A percentile compares a stretch with the other conserved stretches of the same genome.
These are phyloP conservation scores for Fistulina hepatica DNA, from an alignment of 1,284 basidiomycete species.

Conservation along the genomic window DNA sequence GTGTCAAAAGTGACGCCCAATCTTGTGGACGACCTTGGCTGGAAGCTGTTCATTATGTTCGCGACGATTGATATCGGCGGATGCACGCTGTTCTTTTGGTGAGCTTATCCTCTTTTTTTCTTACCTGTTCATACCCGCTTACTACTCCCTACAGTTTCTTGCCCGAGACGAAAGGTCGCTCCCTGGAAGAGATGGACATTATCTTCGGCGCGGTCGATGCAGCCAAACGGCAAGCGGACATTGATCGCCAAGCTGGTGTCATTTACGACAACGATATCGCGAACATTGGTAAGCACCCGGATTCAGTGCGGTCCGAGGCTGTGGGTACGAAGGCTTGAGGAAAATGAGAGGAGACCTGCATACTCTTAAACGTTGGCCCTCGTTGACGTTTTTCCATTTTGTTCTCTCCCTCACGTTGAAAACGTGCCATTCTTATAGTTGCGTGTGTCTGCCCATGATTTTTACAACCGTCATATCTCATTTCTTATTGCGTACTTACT, in stretches of 20 bases:
- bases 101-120: constrained; percentile 22
- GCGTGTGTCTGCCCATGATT: too few species aligned
- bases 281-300: too few species aligned
- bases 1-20: constrained; percentile 50
- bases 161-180: constrained; percentile 56
- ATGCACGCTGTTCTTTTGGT: constrained; percentile 37
- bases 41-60: constrained; percentile 50
- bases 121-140: constrained; percentile 22
- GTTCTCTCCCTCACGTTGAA: too few species aligned
- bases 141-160: constrained; percentile 32
- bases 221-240: constrained; percentile 39
- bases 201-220: constrained; percentile 49
- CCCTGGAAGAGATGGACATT: constrained; percentile 59
- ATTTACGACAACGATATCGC: constrained; percentile 11
- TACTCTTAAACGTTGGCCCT: too few species aligned
- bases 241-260: constrained; percentile 28
- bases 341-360: too few species aligned
- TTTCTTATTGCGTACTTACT: too few species aligned
- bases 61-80: constrained; percentile 41
- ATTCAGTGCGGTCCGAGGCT: neutral
- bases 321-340: neutral
- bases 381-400: too few species aligned
- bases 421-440: too few species aligned
- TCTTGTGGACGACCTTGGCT: constrained; percentile 40
- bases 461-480: too few species aligned